Evolutionary conservation across 331 rosid species (phyloP).

Genomic region (Quercus tomentella): DNA sequence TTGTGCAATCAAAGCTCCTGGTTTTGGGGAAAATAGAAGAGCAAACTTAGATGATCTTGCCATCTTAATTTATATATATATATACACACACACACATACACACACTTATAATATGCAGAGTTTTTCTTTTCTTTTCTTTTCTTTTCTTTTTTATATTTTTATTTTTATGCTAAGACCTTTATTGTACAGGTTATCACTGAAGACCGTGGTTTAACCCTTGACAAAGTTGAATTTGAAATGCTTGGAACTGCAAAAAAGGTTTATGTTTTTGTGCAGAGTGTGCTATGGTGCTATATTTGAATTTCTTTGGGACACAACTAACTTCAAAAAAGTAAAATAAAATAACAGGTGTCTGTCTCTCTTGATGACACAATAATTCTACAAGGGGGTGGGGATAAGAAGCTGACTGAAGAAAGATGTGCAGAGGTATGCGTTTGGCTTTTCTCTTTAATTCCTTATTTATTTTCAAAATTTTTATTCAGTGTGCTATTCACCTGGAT

Average conservation of each 20-base stretch:
- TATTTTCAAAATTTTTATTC: background rate
- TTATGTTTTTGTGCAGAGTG: constrained; percentile 13
- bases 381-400: constrained; percentile 88
- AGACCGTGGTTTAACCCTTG: constrained; percentile 79
- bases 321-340: constrained; percentile 6
- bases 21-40: no score
- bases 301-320: background rate
- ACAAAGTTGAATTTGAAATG: constrained; percentile 69
- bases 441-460: background rate
- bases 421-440: constrained; percentile 49
- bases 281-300: background rate
- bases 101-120: no score
- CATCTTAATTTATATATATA: no score
- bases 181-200: constrained; percentile 63
- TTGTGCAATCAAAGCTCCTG: no score
- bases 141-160: background rate
- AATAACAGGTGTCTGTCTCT: constrained; percentile 71
- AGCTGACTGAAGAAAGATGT: constrained; percentile 86
- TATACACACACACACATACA: no score
- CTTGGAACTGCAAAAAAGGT: constrained; percentile 94
- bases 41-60: no score
- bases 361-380: constrained; percentile 80
- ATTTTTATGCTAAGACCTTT: background rate
- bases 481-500: background rate
- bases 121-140: no score